A percentile compares a stretch with the other conserved stretches of the same genome.
These are phyloP conservation scores for Syzygium oleosum DNA, from an alignment of 345 rosid species.

Conservation along the genomic window DNA sequence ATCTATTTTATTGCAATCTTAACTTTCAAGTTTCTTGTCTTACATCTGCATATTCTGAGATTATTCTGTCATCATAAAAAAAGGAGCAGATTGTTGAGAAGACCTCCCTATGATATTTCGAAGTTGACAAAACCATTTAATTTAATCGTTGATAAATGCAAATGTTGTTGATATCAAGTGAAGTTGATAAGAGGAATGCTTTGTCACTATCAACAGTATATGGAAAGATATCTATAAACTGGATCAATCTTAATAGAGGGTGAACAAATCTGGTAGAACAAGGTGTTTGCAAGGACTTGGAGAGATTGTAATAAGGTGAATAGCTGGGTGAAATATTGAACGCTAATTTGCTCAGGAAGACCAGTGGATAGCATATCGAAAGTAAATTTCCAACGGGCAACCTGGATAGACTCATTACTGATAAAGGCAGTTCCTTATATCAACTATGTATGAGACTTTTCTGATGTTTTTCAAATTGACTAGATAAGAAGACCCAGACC, in stretches of 20 bases:
- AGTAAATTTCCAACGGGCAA: not conserved
- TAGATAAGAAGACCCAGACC: not conserved
- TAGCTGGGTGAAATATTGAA: not conserved
- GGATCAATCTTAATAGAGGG: not conserved
- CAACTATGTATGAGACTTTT: not conserved
- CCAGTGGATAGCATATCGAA: not conserved
- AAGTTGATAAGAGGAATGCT: not conserved
- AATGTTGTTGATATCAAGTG: not conserved
- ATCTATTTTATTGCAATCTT: no score
- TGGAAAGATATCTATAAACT: not conserved
- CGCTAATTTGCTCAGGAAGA: not conserved
- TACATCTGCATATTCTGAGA: no score
- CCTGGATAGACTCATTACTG: not conserved
- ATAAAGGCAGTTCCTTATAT: not conserved
- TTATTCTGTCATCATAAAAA: no score
- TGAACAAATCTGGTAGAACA: not conserved
- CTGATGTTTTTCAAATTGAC: not conserved
- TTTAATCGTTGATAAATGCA: not conserved
- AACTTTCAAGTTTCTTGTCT: no score
- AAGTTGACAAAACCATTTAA: not conserved
- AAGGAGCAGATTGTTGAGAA: no score
- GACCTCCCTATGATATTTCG: not conserved
- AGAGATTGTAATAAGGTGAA: not conserved
- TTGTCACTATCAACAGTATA: not conserved
- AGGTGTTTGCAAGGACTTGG: not conserved